Evolutionary conservation across 192 early-diverging fungal genomes (phyloP), one percentile per base, ranked within the genome.

Genomic region (Podila horticola): DNA sequence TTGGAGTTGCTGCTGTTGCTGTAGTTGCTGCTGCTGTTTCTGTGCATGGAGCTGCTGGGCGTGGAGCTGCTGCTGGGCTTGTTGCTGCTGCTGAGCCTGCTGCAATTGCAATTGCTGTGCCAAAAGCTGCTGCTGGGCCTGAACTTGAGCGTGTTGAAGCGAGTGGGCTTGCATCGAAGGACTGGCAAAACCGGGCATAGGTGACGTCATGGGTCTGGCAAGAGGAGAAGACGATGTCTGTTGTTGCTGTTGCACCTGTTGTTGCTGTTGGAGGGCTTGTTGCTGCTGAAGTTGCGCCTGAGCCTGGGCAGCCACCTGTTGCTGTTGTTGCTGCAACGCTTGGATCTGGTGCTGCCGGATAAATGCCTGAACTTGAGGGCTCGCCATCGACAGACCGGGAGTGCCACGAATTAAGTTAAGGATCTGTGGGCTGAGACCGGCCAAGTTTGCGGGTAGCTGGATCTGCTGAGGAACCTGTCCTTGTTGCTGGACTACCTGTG

Each of bases 11-110:
- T 72, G 74, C 17, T 58, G 66, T n/a, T 61, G 70, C 22, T 82
- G 85, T 15, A 36, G 55, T 41, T 72, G 81, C 22, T 66, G 64
- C 19, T 64, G 77, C 2, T 69, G 69, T 50, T 84, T 83, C 70
- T 76, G 79, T n/a, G 74, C 74, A n/a, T 73, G 77, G 11, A 74
- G 67, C n/a, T 82, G 76, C n/a, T 77, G 82, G 2, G 64, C 72
- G 8, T 71, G 69, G 8, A 81, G 59, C 33, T 83, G 79, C 15
- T 52, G 55, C 17, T 74, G 71, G 12, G 55, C 64, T 26, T 59
- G 76, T 9, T 29, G 29, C 26, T 72, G 72, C 24, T 79, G 74
- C n/a, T 71, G 75, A 11, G 55, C 61, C 8, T 75, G 72, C 26
- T 76, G 77, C 6, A 75, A 55, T n/a, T 73, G 72, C 19, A 82